Evolutionary conservation across 352 stramenopile genomes (phyloP), one percentile per base, ranked within the genome.

Genomic region (Phytopythium ostracodes): DNA sequence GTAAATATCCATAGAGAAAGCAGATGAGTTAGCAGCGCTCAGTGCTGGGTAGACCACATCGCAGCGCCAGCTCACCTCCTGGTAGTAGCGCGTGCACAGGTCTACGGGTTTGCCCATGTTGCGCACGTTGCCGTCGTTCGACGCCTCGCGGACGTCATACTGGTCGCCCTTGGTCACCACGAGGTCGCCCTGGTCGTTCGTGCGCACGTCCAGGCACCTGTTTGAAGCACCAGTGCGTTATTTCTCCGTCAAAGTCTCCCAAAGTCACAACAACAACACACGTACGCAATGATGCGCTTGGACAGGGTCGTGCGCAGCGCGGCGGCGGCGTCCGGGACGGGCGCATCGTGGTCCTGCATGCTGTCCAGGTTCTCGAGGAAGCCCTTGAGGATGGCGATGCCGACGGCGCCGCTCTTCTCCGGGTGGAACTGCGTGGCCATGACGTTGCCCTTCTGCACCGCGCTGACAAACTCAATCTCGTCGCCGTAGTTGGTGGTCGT

Each of bases 151-250:
- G 11, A 99, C 97, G 68, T 99, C 97, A 73, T 99, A 99, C 74
- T 99, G 96, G 77, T 99, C 97, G 60, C 97, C 97, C 77, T 99
- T 99, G 66, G 97, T 99, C 49, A 99, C 97, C 29, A 99, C 96
- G 9, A 99, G 81, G 68, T 99, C 96, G 56, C 97, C 97, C 18
- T 85, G 69, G 74, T 99, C 96, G 67, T 99, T 99, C 44, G 85
- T 87, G 60, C 97, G 90, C 50, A 99, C 97, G 69, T 99, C 97
- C 25, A 99, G 79, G 64, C 96, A 98, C 14, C 84, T 93, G 46
- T 10, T n/a, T 4, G 2, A 35, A 25, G 6, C 31, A 47, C 12
- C 10, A 59, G 29, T 7, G 31, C 17, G 31, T 40, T 9, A 68
- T 20, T 60, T 57, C 11, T 20, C 35, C 18, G 63, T 31, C 58